Percentiles rank a stretch among this genome's conserved stretches.
phyloP scores from a whole-genome alignment of 768 basidiomycete genomes.

The Leccinum disarticulatum region DNA sequence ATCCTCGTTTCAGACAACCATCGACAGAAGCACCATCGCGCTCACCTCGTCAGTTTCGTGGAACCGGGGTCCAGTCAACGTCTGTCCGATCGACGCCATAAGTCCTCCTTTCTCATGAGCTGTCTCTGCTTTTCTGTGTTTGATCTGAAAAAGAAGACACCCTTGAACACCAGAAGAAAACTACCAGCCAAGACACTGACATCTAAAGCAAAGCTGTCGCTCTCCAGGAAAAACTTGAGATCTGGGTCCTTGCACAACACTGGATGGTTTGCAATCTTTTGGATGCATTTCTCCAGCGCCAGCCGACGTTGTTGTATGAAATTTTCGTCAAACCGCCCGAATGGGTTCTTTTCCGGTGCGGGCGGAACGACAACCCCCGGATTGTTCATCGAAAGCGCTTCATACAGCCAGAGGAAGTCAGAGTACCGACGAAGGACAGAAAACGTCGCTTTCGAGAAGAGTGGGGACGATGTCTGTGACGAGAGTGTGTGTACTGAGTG shows the following conservation, averaged over 20 bases:
- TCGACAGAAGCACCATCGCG: background rate
- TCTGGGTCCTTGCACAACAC: conserved; percentile 87
- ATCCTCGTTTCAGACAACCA: background rate
- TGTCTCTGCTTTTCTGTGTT: conserved; percentile 78
- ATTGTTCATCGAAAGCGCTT: conserved; percentile 84
- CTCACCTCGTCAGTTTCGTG: conserved; percentile 84
- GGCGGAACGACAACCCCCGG: conserved; percentile 97
- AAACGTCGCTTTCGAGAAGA: conserved; percentile 80
- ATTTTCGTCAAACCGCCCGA: conserved; percentile 89
- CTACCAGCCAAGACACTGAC: conserved; percentile 45
- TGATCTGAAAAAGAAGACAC: conserved; percentile 55
- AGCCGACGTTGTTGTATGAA: conserved; percentile 86
- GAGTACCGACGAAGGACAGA: conserved; percentile 97
- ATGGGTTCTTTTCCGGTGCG: conserved; percentile 91
- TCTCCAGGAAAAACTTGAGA: conserved; percentile 87
- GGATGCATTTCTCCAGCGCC: conserved; percentile 86
- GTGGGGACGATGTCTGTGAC: conserved; percentile 76
- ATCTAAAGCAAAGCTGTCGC: conserved; percentile 87
- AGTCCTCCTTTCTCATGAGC: conserved; percentile 79
- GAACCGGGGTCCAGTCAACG: conserved; percentile 76
- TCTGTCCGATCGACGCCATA: conserved; percentile 80
- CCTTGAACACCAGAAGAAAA: background rate
- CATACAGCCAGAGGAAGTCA: conserved; percentile 96
- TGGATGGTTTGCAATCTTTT: conserved; percentile 92
- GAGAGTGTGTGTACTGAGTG: background rate